Evolutionary conservation across 2,329 filamentous ascomycete genomes (phyloP).

Genomic region (Aspergillus niger): DNA sequence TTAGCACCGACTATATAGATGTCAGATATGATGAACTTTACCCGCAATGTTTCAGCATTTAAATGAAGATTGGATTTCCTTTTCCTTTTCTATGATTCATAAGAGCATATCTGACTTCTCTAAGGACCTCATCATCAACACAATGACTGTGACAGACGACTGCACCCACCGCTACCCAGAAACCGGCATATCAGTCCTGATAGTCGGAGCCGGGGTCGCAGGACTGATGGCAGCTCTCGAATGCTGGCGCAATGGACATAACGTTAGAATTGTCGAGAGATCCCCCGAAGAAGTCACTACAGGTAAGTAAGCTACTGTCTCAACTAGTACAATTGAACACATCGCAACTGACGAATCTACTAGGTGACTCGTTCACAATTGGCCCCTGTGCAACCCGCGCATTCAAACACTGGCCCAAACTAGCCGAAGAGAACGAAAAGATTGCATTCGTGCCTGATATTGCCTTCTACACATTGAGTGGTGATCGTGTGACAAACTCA

Average conservation of each 20-base stretch:
- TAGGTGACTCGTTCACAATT: conserved; percentile 16
- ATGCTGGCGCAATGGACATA: conserved; percentile 32
- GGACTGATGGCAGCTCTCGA: conserved; percentile 31
- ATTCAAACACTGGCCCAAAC: conserved; percentile 18
- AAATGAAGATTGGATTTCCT: background rate
- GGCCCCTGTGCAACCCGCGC: conserved; percentile 15
- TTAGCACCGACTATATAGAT: background rate
- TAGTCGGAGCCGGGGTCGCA: conserved; percentile 32
- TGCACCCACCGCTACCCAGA: conserved; percentile 15
- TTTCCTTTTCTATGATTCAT: background rate
- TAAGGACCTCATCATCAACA: background rate
- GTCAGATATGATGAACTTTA: background rate
- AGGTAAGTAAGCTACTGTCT: background rate
- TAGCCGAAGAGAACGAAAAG: conserved; percentile 14
- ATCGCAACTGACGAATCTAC: background rate
- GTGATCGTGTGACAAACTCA: conserved; percentile 12
- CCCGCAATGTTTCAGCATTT: background rate
- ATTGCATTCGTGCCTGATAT: conserved; percentile 6
- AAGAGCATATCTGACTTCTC: background rate
- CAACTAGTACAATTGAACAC: too few relatives aligned
- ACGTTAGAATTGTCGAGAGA: conserved; percentile 28
- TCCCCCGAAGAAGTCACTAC: conserved; percentile 10
- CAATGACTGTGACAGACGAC: background rate
- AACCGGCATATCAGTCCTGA: conserved; percentile 24
- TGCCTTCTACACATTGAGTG: conserved; percentile 14